These are phyloP conservation scores for Xenosphaeropsis pyriputrescens DNA, from an alignment of 2,329 filamentous ascomycete species.

Conservation along the genomic window DNA sequence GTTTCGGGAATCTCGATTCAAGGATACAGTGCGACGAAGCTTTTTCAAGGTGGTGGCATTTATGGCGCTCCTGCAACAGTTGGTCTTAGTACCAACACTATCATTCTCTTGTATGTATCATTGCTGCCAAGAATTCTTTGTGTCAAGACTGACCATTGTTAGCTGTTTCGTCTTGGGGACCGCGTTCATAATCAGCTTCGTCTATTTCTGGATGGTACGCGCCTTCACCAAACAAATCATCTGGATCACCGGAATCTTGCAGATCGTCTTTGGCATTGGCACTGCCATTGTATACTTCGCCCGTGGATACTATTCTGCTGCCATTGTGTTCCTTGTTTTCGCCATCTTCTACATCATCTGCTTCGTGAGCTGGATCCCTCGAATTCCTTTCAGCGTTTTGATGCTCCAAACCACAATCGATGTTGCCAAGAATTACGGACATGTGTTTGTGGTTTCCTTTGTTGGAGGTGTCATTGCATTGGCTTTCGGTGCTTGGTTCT, in stretches of 20 bases:
- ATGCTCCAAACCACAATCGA: conserved; percentile 83
- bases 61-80: conserved; percentile 54
- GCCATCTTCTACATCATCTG: conserved; percentile 65
- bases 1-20: conserved; percentile 64
- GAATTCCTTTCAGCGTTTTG: conserved; percentile 81
- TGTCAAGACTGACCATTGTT: not conserved
- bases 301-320: conserved; percentile 63
- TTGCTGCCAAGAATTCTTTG: not conserved
- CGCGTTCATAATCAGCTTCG: conserved; percentile 60
- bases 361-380: conserved; percentile 78
- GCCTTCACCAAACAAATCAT: conserved; percentile 81
- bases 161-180: conserved; percentile 56
- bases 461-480: conserved; percentile 22
- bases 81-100: conserved; percentile 64
- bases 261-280: conserved; percentile 70
- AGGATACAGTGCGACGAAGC: conserved; percentile 51
- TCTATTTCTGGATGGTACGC: conserved; percentile 63
- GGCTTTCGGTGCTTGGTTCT: conserved; percentile 61
- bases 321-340: conserved; percentile 78
- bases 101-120: conserved; percentile 52
- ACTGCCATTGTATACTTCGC: conserved; percentile 79
- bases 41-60: conserved; percentile 56
- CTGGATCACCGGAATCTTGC: conserved; percentile 81
- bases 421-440: conserved; percentile 58
- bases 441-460: conserved; percentile 24